Conservation (phyloP, 1,139 yeast genomes). For the Taphrina flavorubra region DNA sequence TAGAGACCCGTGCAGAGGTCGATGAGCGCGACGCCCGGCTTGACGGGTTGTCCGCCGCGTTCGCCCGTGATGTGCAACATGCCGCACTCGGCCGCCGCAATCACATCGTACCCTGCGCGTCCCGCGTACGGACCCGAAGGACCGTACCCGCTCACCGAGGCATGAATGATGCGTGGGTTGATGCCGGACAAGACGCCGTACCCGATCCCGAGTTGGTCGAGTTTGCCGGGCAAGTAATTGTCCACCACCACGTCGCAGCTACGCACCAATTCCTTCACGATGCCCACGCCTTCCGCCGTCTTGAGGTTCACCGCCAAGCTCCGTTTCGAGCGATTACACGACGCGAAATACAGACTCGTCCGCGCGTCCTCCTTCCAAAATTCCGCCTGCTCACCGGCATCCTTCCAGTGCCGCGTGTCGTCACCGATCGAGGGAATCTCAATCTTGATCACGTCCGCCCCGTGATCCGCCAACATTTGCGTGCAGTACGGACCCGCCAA, state of each 20-base stretch:
- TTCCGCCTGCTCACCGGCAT: conserved; percentile 41
- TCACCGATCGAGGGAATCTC: conserved; percentile 57
- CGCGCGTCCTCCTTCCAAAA: conserved; percentile 44
- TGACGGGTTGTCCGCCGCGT: conserved; percentile 55
- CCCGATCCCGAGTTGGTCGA: conserved; percentile 53
- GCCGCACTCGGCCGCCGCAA: conserved; percentile 58
- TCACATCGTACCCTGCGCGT: conserved; percentile 56
- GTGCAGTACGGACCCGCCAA: conserved; percentile 57
- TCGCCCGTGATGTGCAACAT: conserved; percentile 57
- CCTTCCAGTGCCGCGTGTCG: conserved; percentile 57
- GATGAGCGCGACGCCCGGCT: conserved; percentile 57
- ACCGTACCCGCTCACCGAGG: conserved; percentile 55
- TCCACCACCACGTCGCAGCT: conserved; percentile 55
- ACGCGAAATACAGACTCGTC: conserved; percentile 55
- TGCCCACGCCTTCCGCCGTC: conserved; percentile 51
- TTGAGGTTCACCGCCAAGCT: conserved; percentile 54
- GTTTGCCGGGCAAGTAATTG: conserved; percentile 55
- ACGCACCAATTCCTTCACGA: conserved; percentile 50
- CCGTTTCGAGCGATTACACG: conserved; percentile 54
- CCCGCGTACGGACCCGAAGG: conserved; percentile 53
- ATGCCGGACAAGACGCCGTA: conserved; percentile 49
- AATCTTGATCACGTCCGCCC: conserved; percentile 55
- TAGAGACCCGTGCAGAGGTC: conserved; percentile 56
- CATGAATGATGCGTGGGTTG: conserved; percentile 51
- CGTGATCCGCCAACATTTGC: conserved; percentile 52